Conservation (phyloP, 805 yeast genomes). For the Candida xiaguanensis region DNA sequence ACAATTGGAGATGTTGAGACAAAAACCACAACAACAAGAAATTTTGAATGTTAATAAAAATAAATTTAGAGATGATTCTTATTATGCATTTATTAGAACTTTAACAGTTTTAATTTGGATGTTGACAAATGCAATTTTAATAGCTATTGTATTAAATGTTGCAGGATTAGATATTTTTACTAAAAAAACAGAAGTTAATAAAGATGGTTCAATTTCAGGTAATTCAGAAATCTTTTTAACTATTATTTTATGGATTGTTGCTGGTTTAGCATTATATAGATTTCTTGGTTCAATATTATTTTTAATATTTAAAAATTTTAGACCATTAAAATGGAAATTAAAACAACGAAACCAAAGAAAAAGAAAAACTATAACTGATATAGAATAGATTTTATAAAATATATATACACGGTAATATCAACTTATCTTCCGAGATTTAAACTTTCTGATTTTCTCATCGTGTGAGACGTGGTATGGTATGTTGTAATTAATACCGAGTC, state of each 20-base stretch:
- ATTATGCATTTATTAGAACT: conserved; percentile 88
- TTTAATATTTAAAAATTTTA: conserved; percentile 35
- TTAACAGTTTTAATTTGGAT: conserved; percentile 88
- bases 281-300: conserved; percentile 71
- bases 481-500: too few relatives aligned
- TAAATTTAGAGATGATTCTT: conserved; percentile 48
- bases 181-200: conserved; percentile 22
- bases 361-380: neutral
- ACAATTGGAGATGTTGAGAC: conserved; percentile 56
- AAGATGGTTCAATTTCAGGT: conserved; percentile 26
- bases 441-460: too few relatives aligned
- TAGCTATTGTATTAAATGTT: conserved; percentile 78
- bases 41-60: conserved; percentile 16
- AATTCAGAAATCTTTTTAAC: conserved; percentile 70
- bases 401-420: neutral
- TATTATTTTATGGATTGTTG: conserved; percentile 89
- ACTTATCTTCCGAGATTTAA: too few relatives aligned
- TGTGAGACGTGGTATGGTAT: too few relatives aligned
- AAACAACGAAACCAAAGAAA: conserved; percentile 17
- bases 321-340: conserved; percentile 41
- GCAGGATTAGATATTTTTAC: conserved; percentile 64
- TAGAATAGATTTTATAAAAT: neutral
- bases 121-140: conserved; percentile 74
- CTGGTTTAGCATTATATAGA: conserved; percentile 81
- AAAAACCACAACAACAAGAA: conserved; percentile 11